Conservation (phyloP, 768 basidiomycete genomes). For the Boletus coccyginus region DNA sequence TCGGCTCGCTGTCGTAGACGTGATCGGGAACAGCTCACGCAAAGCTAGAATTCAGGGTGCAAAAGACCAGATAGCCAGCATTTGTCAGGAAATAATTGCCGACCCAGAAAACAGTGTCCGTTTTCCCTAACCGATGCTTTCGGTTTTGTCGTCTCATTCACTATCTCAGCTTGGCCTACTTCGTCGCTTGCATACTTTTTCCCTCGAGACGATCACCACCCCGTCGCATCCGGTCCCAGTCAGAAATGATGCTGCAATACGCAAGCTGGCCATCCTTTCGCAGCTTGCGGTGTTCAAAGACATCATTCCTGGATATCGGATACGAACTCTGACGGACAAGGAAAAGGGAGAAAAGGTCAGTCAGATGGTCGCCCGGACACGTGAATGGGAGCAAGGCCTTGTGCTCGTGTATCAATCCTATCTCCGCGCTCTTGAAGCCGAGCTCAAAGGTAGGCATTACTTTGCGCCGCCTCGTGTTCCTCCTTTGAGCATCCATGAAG, state of each 20-base stretch:
- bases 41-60: constrained; percentile 68
- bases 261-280: constrained; percentile 85
- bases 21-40: constrained; percentile 65
- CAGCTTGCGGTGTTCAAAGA: constrained; percentile 95
- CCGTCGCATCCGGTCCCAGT: constrained; percentile 69
- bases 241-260: constrained; percentile 74
- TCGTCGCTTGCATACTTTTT: constrained; percentile 85
- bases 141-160: constrained; percentile 11
- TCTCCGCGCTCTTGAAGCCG: constrained; percentile 78
- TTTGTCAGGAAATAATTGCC: constrained; percentile 91
- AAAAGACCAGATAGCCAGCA: constrained; percentile 89
- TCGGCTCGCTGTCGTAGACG: constrained; percentile 71
- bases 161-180: constrained; percentile 74
- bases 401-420: constrained; percentile 87
- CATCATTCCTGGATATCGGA: constrained; percentile 93
- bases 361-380: constrained; percentile 83
- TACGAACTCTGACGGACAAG: constrained; percentile 84
- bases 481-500: constrained; percentile 37
- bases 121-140: constrained; percentile 12
- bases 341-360: constrained; percentile 93
- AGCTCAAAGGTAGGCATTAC: constrained; percentile 64
- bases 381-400: constrained; percentile 96
- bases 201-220: constrained; percentile 70
- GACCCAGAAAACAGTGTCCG: constrained; percentile 95
- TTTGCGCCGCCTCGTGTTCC: constrained; percentile 18